These are phyloP conservation scores for Vanrija sp. DNA, from an alignment of 1,284 basidiomycete species.

Conservation along the genomic window DNA sequence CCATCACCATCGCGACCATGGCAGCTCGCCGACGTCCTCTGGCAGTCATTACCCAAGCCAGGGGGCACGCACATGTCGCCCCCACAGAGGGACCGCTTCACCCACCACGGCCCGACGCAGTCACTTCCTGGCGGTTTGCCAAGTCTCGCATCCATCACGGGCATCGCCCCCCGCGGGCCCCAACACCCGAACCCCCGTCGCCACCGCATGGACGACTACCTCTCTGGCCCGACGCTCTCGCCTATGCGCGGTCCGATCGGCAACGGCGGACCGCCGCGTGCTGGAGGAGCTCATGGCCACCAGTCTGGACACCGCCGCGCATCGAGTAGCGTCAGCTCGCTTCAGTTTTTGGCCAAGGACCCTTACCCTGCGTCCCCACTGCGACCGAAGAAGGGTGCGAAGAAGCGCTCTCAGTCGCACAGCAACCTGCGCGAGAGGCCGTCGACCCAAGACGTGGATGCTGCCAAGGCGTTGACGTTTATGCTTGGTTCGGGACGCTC, in stretches of 20 bases:
- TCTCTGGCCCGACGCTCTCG: constrained; percentile 10
- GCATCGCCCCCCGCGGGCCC: constrained; percentile 1
- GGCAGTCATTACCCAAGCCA: constrained; percentile 45
- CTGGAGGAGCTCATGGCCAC: neutral
- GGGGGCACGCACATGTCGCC: constrained; percentile 14
- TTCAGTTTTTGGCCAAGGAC: constrained; percentile 14
- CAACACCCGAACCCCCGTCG: constrained; percentile 3
- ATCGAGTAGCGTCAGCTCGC: constrained; percentile 8
- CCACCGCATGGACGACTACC: constrained; percentile 17
- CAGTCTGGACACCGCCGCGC: constrained; percentile 12
- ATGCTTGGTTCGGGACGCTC: constrained; percentile 34
- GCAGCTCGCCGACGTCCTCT: constrained; percentile 42
- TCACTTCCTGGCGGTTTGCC: constrained; percentile 16
- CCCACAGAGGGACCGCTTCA: neutral
- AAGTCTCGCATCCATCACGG: constrained; percentile 2
- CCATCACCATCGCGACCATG: constrained; percentile 44
- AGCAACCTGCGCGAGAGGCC: constrained; percentile 27
- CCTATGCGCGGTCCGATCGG: constrained; percentile 1
- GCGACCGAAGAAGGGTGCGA: constrained; percentile 19
- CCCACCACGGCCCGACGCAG: constrained; percentile 11
- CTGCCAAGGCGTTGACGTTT: constrained; percentile 40
- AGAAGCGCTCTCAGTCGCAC: constrained; percentile 42
- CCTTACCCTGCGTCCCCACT: constrained; percentile 17
- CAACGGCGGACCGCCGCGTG: neutral
- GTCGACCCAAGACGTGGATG: constrained; percentile 44